A percentile compares a stretch with the other conserved stretches of the same genome.
These are phyloP conservation scores for Fusarium annulatum DNA, from an alignment of 2,329 filamentous ascomycete species.

Conservation along the genomic window DNA sequence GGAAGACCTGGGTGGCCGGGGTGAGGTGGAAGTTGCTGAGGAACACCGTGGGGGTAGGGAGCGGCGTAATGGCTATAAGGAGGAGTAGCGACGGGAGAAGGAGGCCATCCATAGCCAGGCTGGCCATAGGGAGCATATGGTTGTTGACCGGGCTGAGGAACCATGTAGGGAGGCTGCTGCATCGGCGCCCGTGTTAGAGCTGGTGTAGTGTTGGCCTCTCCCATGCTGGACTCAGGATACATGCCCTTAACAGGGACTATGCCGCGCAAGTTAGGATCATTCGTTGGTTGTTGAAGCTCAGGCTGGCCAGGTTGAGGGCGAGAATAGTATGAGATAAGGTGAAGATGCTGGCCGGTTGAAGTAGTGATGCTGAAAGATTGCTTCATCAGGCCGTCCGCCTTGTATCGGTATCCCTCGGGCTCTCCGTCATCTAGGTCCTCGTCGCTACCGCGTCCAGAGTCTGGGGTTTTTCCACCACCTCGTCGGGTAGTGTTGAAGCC, in stretches of 20 bases:
- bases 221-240: constrained; percentile 95
- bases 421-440: constrained; percentile 87
- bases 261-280: constrained; percentile 80
- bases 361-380: constrained; percentile 99
- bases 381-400: constrained; percentile 98
- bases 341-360: constrained; percentile 85
- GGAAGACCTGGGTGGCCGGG: constrained; percentile 45
- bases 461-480: constrained; percentile 80
- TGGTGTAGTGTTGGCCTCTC: constrained; percentile 83
- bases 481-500: constrained; percentile 71
- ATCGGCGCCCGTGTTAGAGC: constrained; percentile 82
- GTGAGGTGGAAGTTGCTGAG: constrained; percentile 46
- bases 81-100: constrained; percentile 66
- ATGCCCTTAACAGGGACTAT: constrained; percentile 92
- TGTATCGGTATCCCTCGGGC: constrained; percentile 92
- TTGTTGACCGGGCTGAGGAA: constrained; percentile 50
- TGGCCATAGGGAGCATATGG: constrained; percentile 55
- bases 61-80: constrained; percentile 62
- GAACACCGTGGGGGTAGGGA: constrained; percentile 49
- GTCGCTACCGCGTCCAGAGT: constrained; percentile 83
- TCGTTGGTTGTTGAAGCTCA: constrained; percentile 83
- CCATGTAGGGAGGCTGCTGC: constrained; percentile 57
- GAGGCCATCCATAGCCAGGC: constrained; percentile 63
- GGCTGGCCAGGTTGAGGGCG: constrained; percentile 78
- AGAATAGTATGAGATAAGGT: constrained; percentile 97